A percentile compares a stretch with the other conserved stretches of the same genome.
These are phyloP conservation scores for Antitrichia curtipendula DNA, from an alignment of 225 moss, liverwort and hornwort genomes.

Conservation along the genomic window DNA sequence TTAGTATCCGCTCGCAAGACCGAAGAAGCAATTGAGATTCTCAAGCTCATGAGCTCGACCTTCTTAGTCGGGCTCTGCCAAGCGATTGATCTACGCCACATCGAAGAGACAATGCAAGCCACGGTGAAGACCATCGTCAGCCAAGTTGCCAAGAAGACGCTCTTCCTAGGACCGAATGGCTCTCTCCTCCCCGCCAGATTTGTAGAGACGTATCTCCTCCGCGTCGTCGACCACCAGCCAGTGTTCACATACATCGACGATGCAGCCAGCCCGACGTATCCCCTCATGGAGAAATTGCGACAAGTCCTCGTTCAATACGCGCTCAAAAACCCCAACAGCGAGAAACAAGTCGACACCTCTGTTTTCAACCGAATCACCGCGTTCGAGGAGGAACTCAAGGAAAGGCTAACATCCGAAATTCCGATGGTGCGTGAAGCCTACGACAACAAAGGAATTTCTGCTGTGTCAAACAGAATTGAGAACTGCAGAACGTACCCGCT, in stretches of 20 bases:
- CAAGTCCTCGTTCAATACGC: constrained; percentile 38
- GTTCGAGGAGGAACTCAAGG: constrained; percentile 35
- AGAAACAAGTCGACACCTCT: not conserved
- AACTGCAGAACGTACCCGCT: constrained; percentile 48
- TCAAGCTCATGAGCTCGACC: constrained; percentile 29
- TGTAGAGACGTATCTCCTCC: constrained; percentile 37
- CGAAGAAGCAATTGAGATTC: constrained; percentile 18
- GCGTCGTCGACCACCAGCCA: constrained; percentile 44
- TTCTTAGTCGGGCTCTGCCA: constrained; percentile 24
- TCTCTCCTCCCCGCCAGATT: constrained; percentile 16
- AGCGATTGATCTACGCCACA: constrained; percentile 43
- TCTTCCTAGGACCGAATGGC: constrained; percentile 2
- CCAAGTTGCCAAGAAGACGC: constrained; percentile 41
- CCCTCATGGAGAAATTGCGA: constrained; percentile 53
- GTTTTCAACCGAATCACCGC: constrained; percentile 9
- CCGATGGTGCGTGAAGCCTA: constrained; percentile 7
- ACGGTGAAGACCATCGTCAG: constrained; percentile 34
- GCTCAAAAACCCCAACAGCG: not conserved
- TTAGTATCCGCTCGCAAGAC: constrained; percentile 43
- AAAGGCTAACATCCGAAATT: not conserved
- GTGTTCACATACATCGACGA: constrained; percentile 63
- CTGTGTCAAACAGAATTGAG: constrained; percentile 25
- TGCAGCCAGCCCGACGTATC: constrained; percentile 34
- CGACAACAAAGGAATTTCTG: constrained; percentile 15
- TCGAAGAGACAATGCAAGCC: constrained; percentile 56